Evolutionary conservation across 371 early-diverging fungal genomes (phyloP), one percentile per base, ranked within the genome.

Genomic region (Lichtheimia ramosa): DNA sequence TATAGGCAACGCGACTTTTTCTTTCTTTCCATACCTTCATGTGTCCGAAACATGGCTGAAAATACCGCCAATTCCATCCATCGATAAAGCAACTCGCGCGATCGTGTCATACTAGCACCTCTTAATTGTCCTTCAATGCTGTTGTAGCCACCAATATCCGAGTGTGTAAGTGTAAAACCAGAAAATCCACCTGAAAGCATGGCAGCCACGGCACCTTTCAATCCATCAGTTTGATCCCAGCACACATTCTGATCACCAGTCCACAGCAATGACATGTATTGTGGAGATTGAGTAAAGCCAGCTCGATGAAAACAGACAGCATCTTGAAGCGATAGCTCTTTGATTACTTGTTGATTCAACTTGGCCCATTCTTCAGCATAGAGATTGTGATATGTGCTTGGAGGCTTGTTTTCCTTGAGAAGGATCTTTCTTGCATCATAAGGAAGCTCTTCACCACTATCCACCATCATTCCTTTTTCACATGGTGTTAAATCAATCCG

Each of bases 31-130:
- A 42, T 54, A 55, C 84, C 83, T 62, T 83, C 82, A 8, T 78
- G 67, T 2, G 81, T 79, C 56, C 82, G 66, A 53, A 71, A 84
- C 3, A 72, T 73, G 6, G 73, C 59, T 3, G 78, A 75, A 48
- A 79, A 79, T 6, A 73, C 77, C 10, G 75, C 77, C 15, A 83
- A 61, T 42, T 84, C 84, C 75, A 84, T 73, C 84, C 84, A 84
- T 49, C 84, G 65, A 14, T 62, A 59, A 3, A 84, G 53, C 21
- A 83, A 51, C 25, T 84, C 84, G 41, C 62, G 65, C 18, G 68
- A 55, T 24, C 81, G 66, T 25, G 54, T 25, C 67, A 72, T 68
- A 21, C 61, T 69, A 10, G 71, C 27, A 3, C 79, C 82, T 6
- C 73, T 73, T 2, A 69, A 18, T 10, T 53, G 56, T 4, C 70